Conservation (phyloP, 306 rosid genomes). For the Astragalus glycyphyllos region DNA sequence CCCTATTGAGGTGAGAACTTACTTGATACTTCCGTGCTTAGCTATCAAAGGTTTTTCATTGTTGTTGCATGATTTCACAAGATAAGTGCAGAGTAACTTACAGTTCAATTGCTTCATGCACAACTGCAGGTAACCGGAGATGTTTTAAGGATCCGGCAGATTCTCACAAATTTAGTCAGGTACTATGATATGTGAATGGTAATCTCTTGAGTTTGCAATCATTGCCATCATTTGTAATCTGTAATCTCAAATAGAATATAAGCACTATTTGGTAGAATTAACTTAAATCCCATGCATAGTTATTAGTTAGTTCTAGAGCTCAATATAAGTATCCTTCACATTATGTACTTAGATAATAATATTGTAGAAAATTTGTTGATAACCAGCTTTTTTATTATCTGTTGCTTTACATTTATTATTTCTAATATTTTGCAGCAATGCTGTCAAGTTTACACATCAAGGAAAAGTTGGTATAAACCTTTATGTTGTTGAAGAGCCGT, state of each 20-base stretch:
- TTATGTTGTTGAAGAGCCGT: constrained; percentile 64
- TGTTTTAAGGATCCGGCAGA: constrained; percentile 95
- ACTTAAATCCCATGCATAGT: neutral
- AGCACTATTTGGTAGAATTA: neutral
- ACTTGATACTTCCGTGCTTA: neutral
- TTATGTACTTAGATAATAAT: too few relatives aligned
- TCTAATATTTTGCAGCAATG: constrained; percentile 69
- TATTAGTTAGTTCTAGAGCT: neutral
- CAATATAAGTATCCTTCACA: too few relatives aligned
- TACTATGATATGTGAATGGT: constrained; percentile 32
- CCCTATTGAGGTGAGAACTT: constrained; percentile 77
- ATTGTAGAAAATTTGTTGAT: too few relatives aligned
- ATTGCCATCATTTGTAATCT: neutral
- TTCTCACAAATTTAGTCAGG: constrained; percentile 96
- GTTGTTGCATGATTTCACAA: constrained; percentile 2
- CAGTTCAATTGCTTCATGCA: constrained; percentile 25
- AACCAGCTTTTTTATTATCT: neutral
- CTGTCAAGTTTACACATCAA: constrained; percentile 93
- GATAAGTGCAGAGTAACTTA: neutral
- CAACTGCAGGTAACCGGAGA: constrained; percentile 85
- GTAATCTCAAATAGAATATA: neutral
- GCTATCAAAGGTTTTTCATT: neutral
- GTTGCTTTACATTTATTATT: neutral
- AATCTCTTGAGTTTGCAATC: neutral
- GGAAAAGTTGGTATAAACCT: constrained; percentile 93